These are phyloP conservation scores for Xylariaceae sp. DNA, from an alignment of 2,329 filamentous ascomycete species.

Conservation along the genomic window DNA sequence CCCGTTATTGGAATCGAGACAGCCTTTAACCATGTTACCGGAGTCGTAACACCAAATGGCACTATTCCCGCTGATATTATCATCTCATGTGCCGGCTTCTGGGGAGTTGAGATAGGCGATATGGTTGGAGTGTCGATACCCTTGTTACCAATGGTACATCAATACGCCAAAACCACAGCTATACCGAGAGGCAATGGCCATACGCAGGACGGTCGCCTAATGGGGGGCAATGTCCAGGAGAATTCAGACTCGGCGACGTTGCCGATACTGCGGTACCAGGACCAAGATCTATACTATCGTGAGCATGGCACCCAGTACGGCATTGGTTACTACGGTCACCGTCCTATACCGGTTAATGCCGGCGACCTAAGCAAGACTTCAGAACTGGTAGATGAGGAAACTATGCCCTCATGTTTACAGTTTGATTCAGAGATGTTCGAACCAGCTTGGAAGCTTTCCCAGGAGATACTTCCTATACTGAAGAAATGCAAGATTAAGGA, in stretches of 20 bases:
- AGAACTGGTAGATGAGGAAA: constrained; percentile 15
- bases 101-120: constrained; percentile 19
- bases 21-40: constrained; percentile 11
- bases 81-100: constrained; percentile 20
- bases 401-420: constrained; percentile 18
- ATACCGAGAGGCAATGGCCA: background rate
- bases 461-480: constrained; percentile 16
- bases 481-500: constrained; percentile 17
- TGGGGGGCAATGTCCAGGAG: constrained; percentile 1
- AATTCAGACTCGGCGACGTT: constrained; percentile 14
- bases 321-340: constrained; percentile 20
- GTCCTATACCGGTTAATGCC: constrained; percentile 16
- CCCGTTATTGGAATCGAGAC: constrained; percentile 18
- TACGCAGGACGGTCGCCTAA: background rate
- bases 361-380: constrained; percentile 11
- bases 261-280: constrained; percentile 18
- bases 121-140: constrained; percentile 20
- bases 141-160: constrained; percentile 19
- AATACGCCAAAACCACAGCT: constrained; percentile 20
- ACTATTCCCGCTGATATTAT: constrained; percentile 18
- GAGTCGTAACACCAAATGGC: constrained; percentile 13
- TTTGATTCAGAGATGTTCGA: constrained; percentile 17
- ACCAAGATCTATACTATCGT: constrained; percentile 20
- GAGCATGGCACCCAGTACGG: constrained; percentile 18
- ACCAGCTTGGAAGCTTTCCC: constrained; percentile 18